These are phyloP conservation scores for Enterospora canceri DNA, from an alignment of 371 early-diverging fungal species.

Conservation along the genomic window DNA sequence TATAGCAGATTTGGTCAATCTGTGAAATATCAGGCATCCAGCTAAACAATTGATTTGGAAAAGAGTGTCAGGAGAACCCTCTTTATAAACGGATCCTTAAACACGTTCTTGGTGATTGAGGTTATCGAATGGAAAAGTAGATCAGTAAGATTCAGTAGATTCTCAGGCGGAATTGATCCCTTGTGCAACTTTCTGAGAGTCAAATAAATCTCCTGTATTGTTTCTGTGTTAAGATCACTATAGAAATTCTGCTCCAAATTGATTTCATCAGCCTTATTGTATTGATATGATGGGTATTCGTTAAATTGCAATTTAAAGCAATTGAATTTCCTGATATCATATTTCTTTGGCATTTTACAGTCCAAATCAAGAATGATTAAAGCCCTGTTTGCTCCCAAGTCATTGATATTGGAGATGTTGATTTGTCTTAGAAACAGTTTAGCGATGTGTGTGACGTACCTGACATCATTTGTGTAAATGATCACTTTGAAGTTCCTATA, in stretches of 20 bases:
- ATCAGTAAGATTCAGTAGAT: neutral
- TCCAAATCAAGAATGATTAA: neutral
- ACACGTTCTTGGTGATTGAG: neutral
- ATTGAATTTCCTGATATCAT: neutral
- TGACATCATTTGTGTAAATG: neutral
- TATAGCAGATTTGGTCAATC: neutral
- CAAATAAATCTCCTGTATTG: neutral
- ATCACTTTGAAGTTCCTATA: neutral
- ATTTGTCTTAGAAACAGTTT: neutral
- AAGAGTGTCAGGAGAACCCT: too few species aligned
- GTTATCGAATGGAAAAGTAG: neutral
- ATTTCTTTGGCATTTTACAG: neutral
- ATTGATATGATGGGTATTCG: neutral
- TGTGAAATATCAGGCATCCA: neutral
- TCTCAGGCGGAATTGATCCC: neutral
- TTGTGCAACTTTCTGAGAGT: neutral
- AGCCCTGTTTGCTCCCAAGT: neutral
- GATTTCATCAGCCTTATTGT: neutral
- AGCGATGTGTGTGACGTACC: neutral
- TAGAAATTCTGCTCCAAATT: neutral
- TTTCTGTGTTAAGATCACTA: neutral
- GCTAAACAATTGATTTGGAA: neutral
- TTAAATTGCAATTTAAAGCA: neutral
- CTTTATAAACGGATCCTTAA: too few species aligned
- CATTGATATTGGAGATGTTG: neutral